These are phyloP conservation scores for Colletotrichum liriopes DNA, from an alignment of 2,329 filamentous ascomycete genomes.

Conservation along the genomic window DNA sequence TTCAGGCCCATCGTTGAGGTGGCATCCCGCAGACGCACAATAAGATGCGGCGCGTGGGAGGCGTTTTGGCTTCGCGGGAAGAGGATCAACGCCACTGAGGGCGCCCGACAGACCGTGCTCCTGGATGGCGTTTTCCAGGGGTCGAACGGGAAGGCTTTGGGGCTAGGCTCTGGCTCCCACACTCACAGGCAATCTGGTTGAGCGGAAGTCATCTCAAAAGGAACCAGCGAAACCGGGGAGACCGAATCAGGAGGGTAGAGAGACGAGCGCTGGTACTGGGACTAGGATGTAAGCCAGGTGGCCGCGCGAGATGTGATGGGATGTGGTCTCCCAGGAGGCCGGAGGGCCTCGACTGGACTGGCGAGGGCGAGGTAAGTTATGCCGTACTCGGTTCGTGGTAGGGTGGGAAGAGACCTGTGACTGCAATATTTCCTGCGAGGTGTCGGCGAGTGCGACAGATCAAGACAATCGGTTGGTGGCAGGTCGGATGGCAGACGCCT, in stretches of 20 bases:
- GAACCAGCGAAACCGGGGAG: conserved; percentile 8
- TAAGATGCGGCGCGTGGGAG: conserved; percentile 44
- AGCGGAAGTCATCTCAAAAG: conserved; percentile 12
- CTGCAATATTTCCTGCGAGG: conserved; percentile 42
- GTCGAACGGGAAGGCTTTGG: conserved; percentile 40
- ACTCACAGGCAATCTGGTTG: conserved; percentile 7
- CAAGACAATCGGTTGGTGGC: conserved; percentile 17
- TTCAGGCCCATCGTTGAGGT: not conserved
- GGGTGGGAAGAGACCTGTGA: conserved; percentile 4
- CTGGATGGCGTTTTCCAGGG: conserved; percentile 38
- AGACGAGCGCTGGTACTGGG: conserved; percentile 18
- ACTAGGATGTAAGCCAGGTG: conserved; percentile 15
- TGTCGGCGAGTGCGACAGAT: conserved; percentile 40
- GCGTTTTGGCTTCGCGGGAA: conserved; percentile 40
- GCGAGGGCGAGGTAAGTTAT: not conserved
- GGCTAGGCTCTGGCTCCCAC: conserved; percentile 20
- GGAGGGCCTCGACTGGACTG: conserved; percentile 14
- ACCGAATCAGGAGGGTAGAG: conserved; percentile 11
- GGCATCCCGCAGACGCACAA: conserved; percentile 37
- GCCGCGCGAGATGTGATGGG: conserved; percentile 21
- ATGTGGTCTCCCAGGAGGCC: conserved; percentile 15
- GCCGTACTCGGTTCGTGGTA: conserved; percentile 7
- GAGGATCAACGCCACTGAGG: conserved; percentile 39
- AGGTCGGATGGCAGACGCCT: conserved; percentile 19
- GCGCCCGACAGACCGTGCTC: conserved; percentile 32